Base-by-base conservation (phyloP, 139 green algal species). In the Coelastrella sp. region DNA sequence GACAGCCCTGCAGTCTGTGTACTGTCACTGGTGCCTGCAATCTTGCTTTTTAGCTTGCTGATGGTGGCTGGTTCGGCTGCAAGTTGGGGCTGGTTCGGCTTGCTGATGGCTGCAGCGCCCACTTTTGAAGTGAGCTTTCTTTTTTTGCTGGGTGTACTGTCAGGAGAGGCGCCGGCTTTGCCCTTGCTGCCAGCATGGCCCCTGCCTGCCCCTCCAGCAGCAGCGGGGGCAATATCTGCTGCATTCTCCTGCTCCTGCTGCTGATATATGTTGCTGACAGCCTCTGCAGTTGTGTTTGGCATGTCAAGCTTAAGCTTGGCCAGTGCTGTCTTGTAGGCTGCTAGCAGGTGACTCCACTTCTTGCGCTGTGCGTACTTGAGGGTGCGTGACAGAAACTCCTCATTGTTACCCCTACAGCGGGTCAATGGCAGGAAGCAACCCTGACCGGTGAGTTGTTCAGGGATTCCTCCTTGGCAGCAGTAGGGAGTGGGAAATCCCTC, bases 311-410 rank as follows among this genome's bases (percentile, higher is more conserved):
- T 70, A 0, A 94, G 86, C n/a, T 95, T 95, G 79, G 90, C 78
- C 6, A 92, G 72, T 0, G 96, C 97, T 6, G 92, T 91, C 6
- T 95, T 92, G 91, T 98, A 99, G 15, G 97, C 98, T 80, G 97
- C 93, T 68, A 99, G 89, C 72, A 99, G 94, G 63, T 96, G 93
- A 4, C 25, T 78, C 98, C 98, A 99, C 88, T 98, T 98, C n/a
- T 92, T 84, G 56, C 96, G 95, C 91, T 97, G 93, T 0, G 96
- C 96, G 82, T 95, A 95, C 74, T 97, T 97, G 15, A 92, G 59
- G 9, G 94, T 93, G 10, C 96, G 90, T 0, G 72, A 72, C 56
- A 99, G 89, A 74, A 98, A 98, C 57, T 96, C 96, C 49, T 97
- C 96, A 78, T 99, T 99, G 92, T 98, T 96, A 81, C 97, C 97